Conservation (phyloP, 305 asterid species). For the Fraxinus albicans region DNA sequence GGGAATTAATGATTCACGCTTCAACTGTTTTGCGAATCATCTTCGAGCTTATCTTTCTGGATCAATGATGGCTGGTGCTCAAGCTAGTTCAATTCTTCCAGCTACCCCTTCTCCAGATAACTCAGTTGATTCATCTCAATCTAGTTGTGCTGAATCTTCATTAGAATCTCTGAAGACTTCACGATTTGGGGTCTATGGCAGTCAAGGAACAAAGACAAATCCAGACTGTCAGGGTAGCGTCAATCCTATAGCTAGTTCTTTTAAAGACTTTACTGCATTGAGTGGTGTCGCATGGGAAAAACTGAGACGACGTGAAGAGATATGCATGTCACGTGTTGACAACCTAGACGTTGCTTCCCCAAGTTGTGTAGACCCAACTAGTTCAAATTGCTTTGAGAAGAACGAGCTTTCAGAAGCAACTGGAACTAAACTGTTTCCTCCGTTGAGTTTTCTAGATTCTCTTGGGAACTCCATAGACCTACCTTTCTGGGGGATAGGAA, state of each 20-base stretch:
- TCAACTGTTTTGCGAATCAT: slow-evolving; percentile 70
- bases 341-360: slow-evolving; percentile 28
- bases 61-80: slow-evolving; percentile 41
- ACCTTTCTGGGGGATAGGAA: slow-evolving; percentile 37
- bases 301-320: slow-evolving; percentile 52
- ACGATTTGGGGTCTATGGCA: slow-evolving; percentile 35
- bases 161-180: slow-evolving; percentile 39
- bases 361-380: slow-evolving; percentile 30
- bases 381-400: slow-evolving; percentile 31
- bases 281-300: slow-evolving; percentile 49
- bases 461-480: slow-evolving; percentile 30
- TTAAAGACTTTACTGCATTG: slow-evolving; percentile 43
- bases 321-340: slow-evolving; percentile 32
- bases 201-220: slow-evolving; percentile 47
- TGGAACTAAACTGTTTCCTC: slow-evolving; percentile 24
- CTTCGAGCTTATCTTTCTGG: slow-evolving; percentile 77
- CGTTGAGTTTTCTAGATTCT: slow-evolving; percentile 37
- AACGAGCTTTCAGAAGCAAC: slow-evolving; percentile 36
- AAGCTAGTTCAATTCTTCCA: slow-evolving; percentile 28
- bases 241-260: slow-evolving; percentile 55
- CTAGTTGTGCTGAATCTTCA: slow-evolving; percentile 46
- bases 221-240: slow-evolving; percentile 51
- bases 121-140: slow-evolving; percentile 39
- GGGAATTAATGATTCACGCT: slow-evolving; percentile 79
- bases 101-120: slow-evolving; percentile 33